Percentiles rank a stretch among this genome's conserved stretches.
phyloP scores from a whole-genome alignment of 116 monocot species.

The Iris pallida region DNA sequence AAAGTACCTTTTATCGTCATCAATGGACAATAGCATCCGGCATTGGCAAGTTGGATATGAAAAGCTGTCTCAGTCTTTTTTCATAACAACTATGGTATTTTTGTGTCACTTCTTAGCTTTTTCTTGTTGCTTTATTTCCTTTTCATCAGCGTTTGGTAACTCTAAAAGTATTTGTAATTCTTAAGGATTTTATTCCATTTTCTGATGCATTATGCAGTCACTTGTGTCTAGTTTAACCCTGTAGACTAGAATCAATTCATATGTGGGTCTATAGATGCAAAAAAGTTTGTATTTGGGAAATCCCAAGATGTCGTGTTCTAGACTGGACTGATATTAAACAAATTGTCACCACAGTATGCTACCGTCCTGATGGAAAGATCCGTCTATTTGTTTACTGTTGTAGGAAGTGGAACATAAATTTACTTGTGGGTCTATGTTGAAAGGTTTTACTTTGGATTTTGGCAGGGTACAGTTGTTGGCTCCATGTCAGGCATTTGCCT shows the following conservation, averaged over 20 bases:
- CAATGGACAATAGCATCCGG: constrained; percentile 44
- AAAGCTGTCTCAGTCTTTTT: constrained; percentile 30
- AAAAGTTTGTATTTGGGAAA: constrained; percentile 81
- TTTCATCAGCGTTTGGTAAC: no score
- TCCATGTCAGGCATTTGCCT: constrained; percentile 59
- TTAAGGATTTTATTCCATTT: background rate
- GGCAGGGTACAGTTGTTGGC: constrained; percentile 67
- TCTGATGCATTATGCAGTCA: constrained; percentile 47
- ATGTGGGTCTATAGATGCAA: constrained; percentile 88
- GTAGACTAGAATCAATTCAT: constrained; percentile 59
- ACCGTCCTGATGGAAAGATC: constrained; percentile 71
- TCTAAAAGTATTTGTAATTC: background rate
- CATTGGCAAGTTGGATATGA: constrained; percentile 46
- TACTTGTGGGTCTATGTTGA: background rate
- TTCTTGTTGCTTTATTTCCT: no score
- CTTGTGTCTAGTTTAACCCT: constrained; percentile 79
- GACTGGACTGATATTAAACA: constrained; percentile 68
- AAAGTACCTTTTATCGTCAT: constrained; percentile 41
- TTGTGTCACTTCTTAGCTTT: no score
- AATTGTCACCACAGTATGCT: constrained; percentile 79
- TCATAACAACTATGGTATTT: constrained; percentile 48
- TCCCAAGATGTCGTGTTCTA: constrained; percentile 46
- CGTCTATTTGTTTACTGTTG: no score
- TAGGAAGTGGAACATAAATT: no score
- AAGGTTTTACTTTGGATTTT: constrained; percentile 14